Base-by-base conservation (phyloP, 2,329 filamentous ascomycete genomes). In the Lecanosticta acicola region DNA sequence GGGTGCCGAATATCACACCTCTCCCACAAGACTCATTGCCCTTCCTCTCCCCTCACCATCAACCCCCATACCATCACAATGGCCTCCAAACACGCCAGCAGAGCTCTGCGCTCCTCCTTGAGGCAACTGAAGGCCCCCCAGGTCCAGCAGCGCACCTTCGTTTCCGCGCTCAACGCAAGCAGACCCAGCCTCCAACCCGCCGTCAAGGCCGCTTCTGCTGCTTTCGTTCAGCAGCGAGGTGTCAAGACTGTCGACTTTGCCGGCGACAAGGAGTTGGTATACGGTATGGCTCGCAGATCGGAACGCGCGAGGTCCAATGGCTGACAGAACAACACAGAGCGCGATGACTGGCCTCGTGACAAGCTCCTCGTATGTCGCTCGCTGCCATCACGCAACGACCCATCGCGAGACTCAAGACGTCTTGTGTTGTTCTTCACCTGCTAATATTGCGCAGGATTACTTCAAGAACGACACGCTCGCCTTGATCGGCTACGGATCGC, bases 381-480 rank as follows among this genome's bases (percentile, higher is more conserved):
- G n/a, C n/a, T 32, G 17, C 18, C 20, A 19, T 24, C 18, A 14
- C 20, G 39, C 43, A 24, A 39, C 42, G 43, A 50, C 39, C 50
- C 48, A 37, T 44, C 36, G 32, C 18, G 37, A 36, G 16, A 32
- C 14, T 8, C 39, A 38, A 41, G 8, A 32, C 10, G 13, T 32
- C 18, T 4, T 8, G 3, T 18, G 20, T 18, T 43, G 26, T 33
- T 33, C 33, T n/a, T n/a, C 36, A n/a, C 24, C 4, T 18, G 10
- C 61, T 70, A 51, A 71, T 57, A 49, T 42, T 20, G 13, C 17
- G 45, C 60, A 95, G 87, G 88, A 97, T 58, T 98, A 91, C 84
- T 98, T 98, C 87, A 97, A 97, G 83, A 82, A 98, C 76, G 93
- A 98, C 75, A 97, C 91, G 61, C 87, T 98, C 64, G 93, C 93